Percentiles rank a stretch among this genome's conserved stretches.
Conservation (phyloP, 1,284 basidiomycete genomes). For the Trichosporon asahii region DNA sequence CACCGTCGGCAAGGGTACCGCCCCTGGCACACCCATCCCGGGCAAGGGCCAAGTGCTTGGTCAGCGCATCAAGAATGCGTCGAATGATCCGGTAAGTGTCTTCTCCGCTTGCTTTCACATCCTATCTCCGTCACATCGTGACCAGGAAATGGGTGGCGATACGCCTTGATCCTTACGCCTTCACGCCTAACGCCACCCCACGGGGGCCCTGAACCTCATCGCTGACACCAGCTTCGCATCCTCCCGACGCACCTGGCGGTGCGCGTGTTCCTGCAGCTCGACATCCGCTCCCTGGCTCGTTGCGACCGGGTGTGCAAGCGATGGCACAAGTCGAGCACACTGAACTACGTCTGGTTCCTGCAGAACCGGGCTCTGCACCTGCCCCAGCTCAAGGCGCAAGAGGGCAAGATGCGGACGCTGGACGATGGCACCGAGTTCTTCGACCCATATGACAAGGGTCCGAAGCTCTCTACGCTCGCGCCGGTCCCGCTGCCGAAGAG, state of each 20-base stretch:
- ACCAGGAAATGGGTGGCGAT: background rate
- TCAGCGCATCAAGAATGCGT: slow-evolving; percentile 24
- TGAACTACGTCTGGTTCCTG: slow-evolving; percentile 93
- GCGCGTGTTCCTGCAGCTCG: slow-evolving; percentile 65
- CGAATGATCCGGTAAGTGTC: slow-evolving; percentile 40
- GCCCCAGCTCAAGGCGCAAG: slow-evolving; percentile 48
- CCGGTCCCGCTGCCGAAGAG: slow-evolving; percentile 56
- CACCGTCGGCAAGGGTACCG: slow-evolving; percentile 44
- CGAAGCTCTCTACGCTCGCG: slow-evolving; percentile 52
- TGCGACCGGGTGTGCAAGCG: slow-evolving; percentile 76
- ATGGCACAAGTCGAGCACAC: slow-evolving; percentile 78
- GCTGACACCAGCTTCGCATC: slow-evolving; percentile 55
- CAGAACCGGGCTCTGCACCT: slow-evolving; percentile 54
- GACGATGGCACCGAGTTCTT: slow-evolving; percentile 49
- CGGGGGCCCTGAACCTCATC: background rate
- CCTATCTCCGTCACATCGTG: background rate
- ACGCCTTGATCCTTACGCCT: too few species aligned
- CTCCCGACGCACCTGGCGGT: slow-evolving; percentile 78
- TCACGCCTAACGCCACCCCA: background rate
- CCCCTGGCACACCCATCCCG: slow-evolving; percentile 44
- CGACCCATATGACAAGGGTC: slow-evolving; percentile 51
- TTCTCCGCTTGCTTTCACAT: background rate
- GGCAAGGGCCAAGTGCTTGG: slow-evolving; percentile 29
- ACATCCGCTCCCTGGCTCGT: slow-evolving; percentile 65
- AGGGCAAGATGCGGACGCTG: slow-evolving; percentile 52